Evolutionary conservation across 345 rosid species (phyloP).

Genomic region (Erodium maritimum): DNA sequence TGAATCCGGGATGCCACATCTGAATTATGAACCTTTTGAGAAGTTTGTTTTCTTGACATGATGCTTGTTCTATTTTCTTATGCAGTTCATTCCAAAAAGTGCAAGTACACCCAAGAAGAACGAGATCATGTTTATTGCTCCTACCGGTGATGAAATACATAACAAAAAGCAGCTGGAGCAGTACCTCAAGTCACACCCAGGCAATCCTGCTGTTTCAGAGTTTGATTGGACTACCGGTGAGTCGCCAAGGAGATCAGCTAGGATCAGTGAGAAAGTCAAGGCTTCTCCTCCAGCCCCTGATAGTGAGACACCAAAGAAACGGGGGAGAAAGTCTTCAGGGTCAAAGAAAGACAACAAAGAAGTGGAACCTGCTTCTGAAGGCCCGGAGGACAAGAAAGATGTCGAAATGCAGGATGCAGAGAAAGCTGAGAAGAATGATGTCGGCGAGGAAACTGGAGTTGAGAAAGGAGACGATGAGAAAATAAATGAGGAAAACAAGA

Average conservation of each 20-base stretch:
- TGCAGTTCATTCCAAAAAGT: constrained; percentile 48
- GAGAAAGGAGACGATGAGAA: neutral
- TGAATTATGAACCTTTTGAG: neutral
- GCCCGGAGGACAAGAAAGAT: constrained; percentile 24
- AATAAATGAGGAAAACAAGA: neutral
- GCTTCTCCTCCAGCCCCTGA: constrained; percentile 62
- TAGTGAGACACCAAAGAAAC: constrained; percentile 59
- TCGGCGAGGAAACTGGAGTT: neutral
- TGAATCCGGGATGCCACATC: neutral
- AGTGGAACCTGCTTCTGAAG: constrained; percentile 16
- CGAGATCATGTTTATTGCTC: constrained; percentile 61
- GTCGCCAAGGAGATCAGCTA: constrained; percentile 75
- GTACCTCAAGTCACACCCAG: constrained; percentile 64
- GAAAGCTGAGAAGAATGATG: neutral
- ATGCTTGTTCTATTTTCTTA: neutral
- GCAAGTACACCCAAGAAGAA: constrained; percentile 49
- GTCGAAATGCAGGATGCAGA: constrained; percentile 15
- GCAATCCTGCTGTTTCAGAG: constrained; percentile 42
- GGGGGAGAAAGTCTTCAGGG: constrained; percentile 35
- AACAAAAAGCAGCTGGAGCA: constrained; percentile 60
- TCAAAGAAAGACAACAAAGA: constrained; percentile 36
- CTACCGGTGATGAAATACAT: constrained; percentile 63
- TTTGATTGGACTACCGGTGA: constrained; percentile 83
- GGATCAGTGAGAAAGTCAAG: constrained; percentile 63
- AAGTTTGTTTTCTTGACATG: constrained; percentile 1